Percentiles rank a stretch among this genome's conserved stretches.
phyloP scores from a whole-genome alignment of 1,139 yeast genomes.

The Protomyces inouyei region DNA sequence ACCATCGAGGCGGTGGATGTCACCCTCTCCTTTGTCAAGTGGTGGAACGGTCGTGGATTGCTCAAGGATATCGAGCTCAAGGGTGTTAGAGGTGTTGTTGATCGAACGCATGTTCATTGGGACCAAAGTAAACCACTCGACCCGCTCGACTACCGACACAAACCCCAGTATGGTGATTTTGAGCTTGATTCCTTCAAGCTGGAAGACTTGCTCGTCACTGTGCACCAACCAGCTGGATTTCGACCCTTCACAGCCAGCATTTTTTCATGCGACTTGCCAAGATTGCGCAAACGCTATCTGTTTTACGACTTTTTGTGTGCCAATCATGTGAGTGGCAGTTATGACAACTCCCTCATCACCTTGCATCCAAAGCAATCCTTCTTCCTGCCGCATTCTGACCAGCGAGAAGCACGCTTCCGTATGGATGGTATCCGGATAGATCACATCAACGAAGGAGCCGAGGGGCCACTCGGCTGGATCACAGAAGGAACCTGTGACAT shows the following conservation, averaged over 20 bases:
- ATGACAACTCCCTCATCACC: slow-evolving; percentile 88
- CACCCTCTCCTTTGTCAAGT: slow-evolving; percentile 71
- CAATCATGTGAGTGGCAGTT: slow-evolving; percentile 79
- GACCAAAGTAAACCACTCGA: slow-evolving; percentile 54
- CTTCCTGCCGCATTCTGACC: slow-evolving; percentile 44
- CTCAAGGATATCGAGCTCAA: slow-evolving; percentile 73
- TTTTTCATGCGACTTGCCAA: slow-evolving; percentile 74
- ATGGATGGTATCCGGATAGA: slow-evolving; percentile 81
- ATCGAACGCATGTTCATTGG: slow-evolving; percentile 83
- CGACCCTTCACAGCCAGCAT: slow-evolving; percentile 82
- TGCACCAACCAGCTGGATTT: slow-evolving; percentile 73
- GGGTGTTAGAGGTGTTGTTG: slow-evolving; percentile 88
- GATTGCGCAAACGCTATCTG: slow-evolving; percentile 85
- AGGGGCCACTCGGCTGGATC: slow-evolving; percentile 97
- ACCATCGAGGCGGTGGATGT: slow-evolving; percentile 82
- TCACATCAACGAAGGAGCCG: slow-evolving; percentile 81
- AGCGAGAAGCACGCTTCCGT: slow-evolving; percentile 68
- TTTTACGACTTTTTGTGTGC: slow-evolving; percentile 83
- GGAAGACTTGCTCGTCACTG: slow-evolving; percentile 77
- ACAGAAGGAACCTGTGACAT: slow-evolving; percentile 85
- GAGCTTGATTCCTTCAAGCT: slow-evolving; percentile 76
- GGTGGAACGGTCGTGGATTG: slow-evolving; percentile 88
- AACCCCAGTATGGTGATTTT: slow-evolving; percentile 81
- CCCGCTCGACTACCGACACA: slow-evolving; percentile 71
- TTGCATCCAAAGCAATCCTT: slow-evolving; percentile 64